These are phyloP conservation scores for Mycena belliarum DNA, from an alignment of 768 basidiomycete genomes.

Conservation along the genomic window DNA sequence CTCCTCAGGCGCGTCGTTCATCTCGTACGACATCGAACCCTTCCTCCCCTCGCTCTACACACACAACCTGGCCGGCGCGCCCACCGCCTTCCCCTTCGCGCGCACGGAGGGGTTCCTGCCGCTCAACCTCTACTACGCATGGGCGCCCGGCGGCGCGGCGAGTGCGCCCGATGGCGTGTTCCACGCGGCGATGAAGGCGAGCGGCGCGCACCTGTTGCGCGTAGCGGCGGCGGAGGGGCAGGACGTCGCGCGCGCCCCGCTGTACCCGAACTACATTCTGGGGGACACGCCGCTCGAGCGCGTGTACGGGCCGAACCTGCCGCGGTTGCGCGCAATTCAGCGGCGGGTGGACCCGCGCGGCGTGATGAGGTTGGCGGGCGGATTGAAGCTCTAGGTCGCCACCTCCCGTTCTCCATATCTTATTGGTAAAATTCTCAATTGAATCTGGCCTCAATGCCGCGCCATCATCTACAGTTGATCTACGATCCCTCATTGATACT, in stretches of 20 bases:
- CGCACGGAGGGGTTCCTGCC: conserved; percentile 25
- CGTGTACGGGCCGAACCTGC: conserved; percentile 42
- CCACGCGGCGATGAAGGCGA: conserved; percentile 30
- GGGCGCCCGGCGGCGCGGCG: conserved; percentile 17
- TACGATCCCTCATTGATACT: too few species aligned
- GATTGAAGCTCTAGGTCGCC: conserved; percentile 46
- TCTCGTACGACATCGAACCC: too few species aligned
- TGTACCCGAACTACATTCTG: conserved; percentile 51
- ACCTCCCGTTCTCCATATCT: too few species aligned
- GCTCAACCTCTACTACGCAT: conserved; percentile 29
- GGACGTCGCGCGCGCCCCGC: too few species aligned
- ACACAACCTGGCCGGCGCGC: too few species aligned
- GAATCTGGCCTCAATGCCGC: too few species aligned
- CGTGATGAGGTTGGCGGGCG: conserved; percentile 50
- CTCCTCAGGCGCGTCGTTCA: too few species aligned
- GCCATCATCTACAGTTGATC: too few species aligned
- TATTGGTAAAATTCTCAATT: too few species aligned
- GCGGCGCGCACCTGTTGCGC: conserved; percentile 23
- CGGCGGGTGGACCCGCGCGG: conserved; percentile 39
- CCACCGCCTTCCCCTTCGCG: too few species aligned
- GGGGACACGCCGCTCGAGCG: conserved; percentile 38
- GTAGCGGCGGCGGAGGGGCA: conserved; percentile 28
- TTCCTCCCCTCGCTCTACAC: too few species aligned
- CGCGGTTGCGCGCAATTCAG: conserved; percentile 32
- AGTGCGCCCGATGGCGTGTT: conserved; percentile 28